Base-by-base conservation (phyloP, 345 rosid species). In the Aurinia saxatilis region DNA sequence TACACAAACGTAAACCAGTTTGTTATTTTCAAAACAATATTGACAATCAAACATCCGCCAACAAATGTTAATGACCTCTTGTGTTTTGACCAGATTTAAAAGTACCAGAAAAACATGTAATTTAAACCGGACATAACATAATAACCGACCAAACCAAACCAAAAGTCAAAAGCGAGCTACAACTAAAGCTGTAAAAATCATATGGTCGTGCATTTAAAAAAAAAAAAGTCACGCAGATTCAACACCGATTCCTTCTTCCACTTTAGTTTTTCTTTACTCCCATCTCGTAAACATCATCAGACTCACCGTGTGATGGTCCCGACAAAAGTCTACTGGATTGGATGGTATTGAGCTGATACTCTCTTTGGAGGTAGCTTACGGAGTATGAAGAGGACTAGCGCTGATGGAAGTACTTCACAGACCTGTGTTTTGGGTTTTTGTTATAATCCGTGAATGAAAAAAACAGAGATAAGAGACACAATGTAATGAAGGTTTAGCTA, bases 311-410 rank as follows among this genome's bases (percentile, higher is more conserved):
- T 69, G 67, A 73, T 68, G 55, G 35, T 27, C 75, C 71, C 71
- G 70, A 52, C 21, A 35, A 38, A 11, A 0, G 19, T 41, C 70
- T 85, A 93, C 27, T 84, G 86, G 63, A 90, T 95, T 1, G 89
- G 97, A 71, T 90, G 97, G 78, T 95, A 90, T 36, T 95, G 96
- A 14, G 92, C 90, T 1, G 96, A 90, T 49, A 88, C 60, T 81
- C 97, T 80, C 84, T 88, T 95, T 17, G 97, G 95, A 47, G 96
- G 96, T 85, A 90, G 61, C 84, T 90, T 88, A 3, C 97, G 95
- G 49, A 95, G 75, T 68, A 95, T 90, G 73, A 75, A 90, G 44
- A 95, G 87, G 62, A 90, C 97, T 11, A 95, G 75, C 31, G 99
- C 93, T 1, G 99, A 90, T 57, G 99, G 99, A 49, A 90, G 83